Evolutionary conservation across 352 stramenopile genomes (phyloP), one percentile per base, ranked within the genome.

Genomic region (Phytophthora pseudosyringae): DNA sequence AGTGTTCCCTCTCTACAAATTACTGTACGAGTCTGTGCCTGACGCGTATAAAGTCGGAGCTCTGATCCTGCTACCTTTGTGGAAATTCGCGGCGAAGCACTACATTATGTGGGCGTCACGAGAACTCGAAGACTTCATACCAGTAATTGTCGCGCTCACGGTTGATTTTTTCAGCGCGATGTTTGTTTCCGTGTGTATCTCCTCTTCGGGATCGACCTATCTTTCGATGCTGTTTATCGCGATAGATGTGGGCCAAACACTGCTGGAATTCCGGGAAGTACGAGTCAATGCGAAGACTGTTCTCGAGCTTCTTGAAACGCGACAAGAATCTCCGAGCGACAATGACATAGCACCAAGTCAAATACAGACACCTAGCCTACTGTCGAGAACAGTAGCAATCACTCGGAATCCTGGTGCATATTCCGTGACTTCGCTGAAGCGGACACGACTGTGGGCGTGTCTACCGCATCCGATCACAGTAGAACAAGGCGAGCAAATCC

Each of bases 141-240:
- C 51, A 0, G n/a, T 35, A 18, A 38, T 43, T 15, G 32, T 55
- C 3, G 47, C 47, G 4, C 7, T 44, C 15, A 44, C 47, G 25
- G 32, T 32, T 11, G 47, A 44, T 10, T 25, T 55, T 25, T 32
- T 73, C 25, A 57, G 61, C 29, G 35, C 58, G 13, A 58, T 72
- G 0, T 72, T 68, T 16, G 50, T 67, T 7, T 67, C 54, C 2
- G 67, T 47, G 2, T 74, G 66, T 36, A 69, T 74, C 21, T 51
- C 47, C 6, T 68, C 53, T 21, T 55, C 67, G 1, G 38, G 33
- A n/a, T 71, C 55, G 1, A 18, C 21, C 11, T 44, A 31, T 31
- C 50, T 66, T 8, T 66, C 62, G 1, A 12, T 40, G 8, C 28
- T 64, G n/a, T 49, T 64, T 41, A 64, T 59, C 29, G 41, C 44